Percentiles rank a stretch among this genome's conserved stretches.
phyloP scores from a whole-genome alignment of 2,329 filamentous ascomycete genomes.

The Colletotrichum spinosum region DNA sequence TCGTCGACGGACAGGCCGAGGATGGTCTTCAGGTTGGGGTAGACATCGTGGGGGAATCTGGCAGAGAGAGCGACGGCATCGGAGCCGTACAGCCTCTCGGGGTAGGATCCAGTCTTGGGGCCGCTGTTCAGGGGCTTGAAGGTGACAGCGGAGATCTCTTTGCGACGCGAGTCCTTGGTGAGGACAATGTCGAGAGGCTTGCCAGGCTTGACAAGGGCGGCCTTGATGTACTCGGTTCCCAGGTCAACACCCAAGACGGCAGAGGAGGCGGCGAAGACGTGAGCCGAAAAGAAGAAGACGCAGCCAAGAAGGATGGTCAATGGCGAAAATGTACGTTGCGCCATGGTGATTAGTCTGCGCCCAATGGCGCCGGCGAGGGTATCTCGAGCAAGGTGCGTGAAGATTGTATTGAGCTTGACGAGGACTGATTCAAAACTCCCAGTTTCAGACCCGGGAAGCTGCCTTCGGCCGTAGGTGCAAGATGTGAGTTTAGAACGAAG shows the following conservation, averaged over 20 bases:
- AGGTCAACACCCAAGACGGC: conserved; percentile 94
- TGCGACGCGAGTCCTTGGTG: conserved; percentile 96
- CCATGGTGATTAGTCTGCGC: conserved; percentile 45
- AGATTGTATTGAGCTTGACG: conserved; percentile 7
- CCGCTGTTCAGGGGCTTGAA: conserved; percentile 87
- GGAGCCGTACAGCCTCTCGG: conserved; percentile 91
- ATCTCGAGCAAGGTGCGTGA: not conserved
- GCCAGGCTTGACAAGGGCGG: conserved; percentile 93
- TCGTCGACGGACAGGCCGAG: conserved; percentile 78
- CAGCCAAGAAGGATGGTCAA: conserved; percentile 53
- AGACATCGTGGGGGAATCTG: conserved; percentile 92
- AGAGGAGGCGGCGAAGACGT: conserved; percentile 69
- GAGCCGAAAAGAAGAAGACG: conserved; percentile 56
- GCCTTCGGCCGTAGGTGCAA: not conserved
- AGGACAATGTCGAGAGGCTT: conserved; percentile 98
- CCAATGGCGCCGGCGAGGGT: conserved; percentile 30
- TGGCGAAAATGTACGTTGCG: conserved; percentile 48
- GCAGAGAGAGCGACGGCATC: conserved; percentile 90
- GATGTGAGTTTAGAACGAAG: conserved; percentile 8
- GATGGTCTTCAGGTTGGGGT: conserved; percentile 91
- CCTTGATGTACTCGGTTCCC: conserved; percentile 97
- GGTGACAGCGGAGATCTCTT: conserved; percentile 89
- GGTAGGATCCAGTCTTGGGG: conserved; percentile 74
- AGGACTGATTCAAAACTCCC: conserved; percentile 23
- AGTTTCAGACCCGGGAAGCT: conserved; percentile 24